Base-by-base conservation (phyloP, 345 rosid genomes). In the Cardiospermum halicacabum region DNA sequence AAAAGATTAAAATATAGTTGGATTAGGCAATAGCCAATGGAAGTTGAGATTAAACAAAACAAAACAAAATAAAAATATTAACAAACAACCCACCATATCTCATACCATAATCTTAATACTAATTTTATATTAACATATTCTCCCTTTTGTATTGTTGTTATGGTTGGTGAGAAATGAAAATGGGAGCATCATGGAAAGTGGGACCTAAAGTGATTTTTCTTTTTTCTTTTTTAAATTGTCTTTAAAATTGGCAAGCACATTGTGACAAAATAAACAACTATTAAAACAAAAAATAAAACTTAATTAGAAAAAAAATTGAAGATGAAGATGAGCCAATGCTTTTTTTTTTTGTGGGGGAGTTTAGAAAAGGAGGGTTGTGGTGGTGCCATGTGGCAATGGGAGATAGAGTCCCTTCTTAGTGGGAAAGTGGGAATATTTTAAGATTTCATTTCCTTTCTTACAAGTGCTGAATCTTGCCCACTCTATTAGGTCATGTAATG, bases 291-390 rank as follows among this genome's bases (percentile, higher is more conserved):
- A 60, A 31, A 24, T 21, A 43, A 68, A 56, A 15, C 22, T 7
- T 65, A 18, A 42, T 5, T 19, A 15, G 1, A 19, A 53, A 25
- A 6, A 30, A 58, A 27, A 21, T 3, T 19, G 59, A 58, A 18
- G 56, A 42, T n/a, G 7, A 67, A 72, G 72, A 34, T 21, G 40
- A 66, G 53, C 66, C 74, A 4, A 7, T 36, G 66, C 69, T 59
- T 69, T 24, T 48, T 59, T 58, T 49, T 68, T 25, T n/a, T n/a
- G n/a, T n/a, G n/a, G n/a, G n/a, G n/a, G n/a, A n/a, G n/a, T n/a
- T n/a, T n/a, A n/a, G n/a, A n/a, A 64, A 69, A 54, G 73, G 53
- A 50, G 32, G 75, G 73, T 56, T 25, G 11, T 50, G 32, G 51
- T 48, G 25, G 15, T 61, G 66, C 78, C 82, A 68, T 19, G 48